Base-by-base conservation (phyloP, 2,329 filamentous ascomycete species). In the Epichloe elymi region DNA sequence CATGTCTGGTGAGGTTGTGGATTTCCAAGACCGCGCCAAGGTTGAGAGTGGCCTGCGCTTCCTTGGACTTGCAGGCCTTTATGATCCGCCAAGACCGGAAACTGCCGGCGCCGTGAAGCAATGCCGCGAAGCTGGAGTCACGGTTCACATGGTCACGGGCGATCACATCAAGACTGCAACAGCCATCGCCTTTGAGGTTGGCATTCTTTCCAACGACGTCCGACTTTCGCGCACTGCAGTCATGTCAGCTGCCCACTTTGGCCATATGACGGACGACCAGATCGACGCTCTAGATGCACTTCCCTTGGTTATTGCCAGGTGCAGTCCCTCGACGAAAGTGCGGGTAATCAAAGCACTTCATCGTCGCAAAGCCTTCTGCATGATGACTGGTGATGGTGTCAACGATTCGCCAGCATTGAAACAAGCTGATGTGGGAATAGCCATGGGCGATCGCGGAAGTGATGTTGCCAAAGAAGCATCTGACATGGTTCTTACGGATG, bases 401-500 rank as follows among this genome's bases (percentile, higher is more conserved):
- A 88, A 88, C 62, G 84, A 88, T 64, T 83, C 81, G 14, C 84
- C 84, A 1, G 83, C 83, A 1, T 72, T 88, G 26, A 85, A 85
- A 63, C 77, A 82, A 58, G 80, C 84, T 5, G 83, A 88, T 59
- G 83, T 88, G 15, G 84, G 84, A 59, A 87, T 88, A 57, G 83
- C 83, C 55, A 88, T 87, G 83, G 83, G 83, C 46, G 71, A 80
- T 55, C 74, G 80, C 41, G 84, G 84, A 15, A 84, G 79, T 43
- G 84, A 87, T 60, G 83, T 88, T 10, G 83, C 84, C 55, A 87
- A 86, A 60, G 83, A 93, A 66, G 88, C 88, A 3, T 85, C 86
- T 1, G 88, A 94, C 61, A 93, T 95, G 75, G 86, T 94, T 37
- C 72, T 95, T 40, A 89, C 86, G 0, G 87, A 93, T 62, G 88